A percentile compares a stretch with the other conserved stretches of the same genome.
These are phyloP conservation scores for Radiomyces spectabilis DNA, from an alignment of 192 early-diverging fungal genomes.

Conservation along the genomic window DNA sequence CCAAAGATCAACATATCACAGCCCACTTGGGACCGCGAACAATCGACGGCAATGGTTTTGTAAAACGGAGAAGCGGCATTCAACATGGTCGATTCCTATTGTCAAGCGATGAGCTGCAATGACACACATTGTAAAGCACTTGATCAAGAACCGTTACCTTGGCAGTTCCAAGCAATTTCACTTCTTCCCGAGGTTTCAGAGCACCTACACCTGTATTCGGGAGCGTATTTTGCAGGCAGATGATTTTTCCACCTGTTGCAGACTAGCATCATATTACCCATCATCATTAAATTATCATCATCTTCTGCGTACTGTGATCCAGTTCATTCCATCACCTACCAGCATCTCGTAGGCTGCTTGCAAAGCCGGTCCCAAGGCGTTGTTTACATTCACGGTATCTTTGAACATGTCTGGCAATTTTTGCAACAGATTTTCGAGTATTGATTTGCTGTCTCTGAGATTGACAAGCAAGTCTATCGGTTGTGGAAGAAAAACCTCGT, in stretches of 20 bases:
- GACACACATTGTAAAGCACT: too few species aligned
- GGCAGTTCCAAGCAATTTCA: conserved; percentile 80
- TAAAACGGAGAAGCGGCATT: conserved; percentile 84
- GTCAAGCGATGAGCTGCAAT: neutral
- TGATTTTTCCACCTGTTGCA: conserved; percentile 84
- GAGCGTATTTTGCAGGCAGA: conserved; percentile 71
- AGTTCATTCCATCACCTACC: conserved; percentile 28
- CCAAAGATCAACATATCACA: conserved; percentile 88
- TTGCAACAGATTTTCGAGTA: conserved; percentile 65
- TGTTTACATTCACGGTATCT: conserved; percentile 70
- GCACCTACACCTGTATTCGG: conserved; percentile 77
- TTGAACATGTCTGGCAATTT: conserved; percentile 80
- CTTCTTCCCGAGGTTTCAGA: conserved; percentile 79
- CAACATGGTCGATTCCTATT: conserved; percentile 76
- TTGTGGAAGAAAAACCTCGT: conserved; percentile 83
- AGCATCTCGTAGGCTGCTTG: conserved; percentile 77
- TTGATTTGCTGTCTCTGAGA: conserved; percentile 70
- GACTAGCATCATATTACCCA: conserved; percentile 28
- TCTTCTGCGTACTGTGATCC: neutral
- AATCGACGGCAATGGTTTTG: conserved; percentile 87
- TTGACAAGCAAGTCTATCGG: conserved; percentile 88
- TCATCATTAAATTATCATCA: neutral
- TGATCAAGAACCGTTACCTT: too few species aligned
- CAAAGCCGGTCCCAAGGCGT: conserved; percentile 76
- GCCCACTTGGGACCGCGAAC: conserved; percentile 81